Percentiles rank a stretch among this genome's conserved stretches.
Evolutionary conservation across 495 filamentous ascomycete genomes (phyloP).

Genomic region (Neurospora tetrasperma): DNA sequence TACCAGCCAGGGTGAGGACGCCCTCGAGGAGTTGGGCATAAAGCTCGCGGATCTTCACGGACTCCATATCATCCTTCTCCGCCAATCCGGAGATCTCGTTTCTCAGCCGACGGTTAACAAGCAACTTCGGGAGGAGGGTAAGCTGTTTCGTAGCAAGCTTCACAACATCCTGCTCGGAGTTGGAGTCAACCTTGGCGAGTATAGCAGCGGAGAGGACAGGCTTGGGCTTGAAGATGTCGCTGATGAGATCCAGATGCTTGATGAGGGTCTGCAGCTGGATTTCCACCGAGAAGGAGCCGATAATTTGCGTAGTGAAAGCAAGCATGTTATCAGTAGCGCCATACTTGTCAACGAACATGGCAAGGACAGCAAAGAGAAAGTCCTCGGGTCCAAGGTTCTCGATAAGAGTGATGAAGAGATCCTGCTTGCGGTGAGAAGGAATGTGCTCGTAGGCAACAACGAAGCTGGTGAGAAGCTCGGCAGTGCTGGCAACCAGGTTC

Average conservation of each 20-base stretch:
- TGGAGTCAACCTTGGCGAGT: constrained; percentile 51
- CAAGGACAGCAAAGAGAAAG: constrained; percentile 62
- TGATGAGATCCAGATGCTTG: constrained; percentile 61
- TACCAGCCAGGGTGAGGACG: constrained; percentile 50
- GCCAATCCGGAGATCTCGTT: constrained; percentile 37
- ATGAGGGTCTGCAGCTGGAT: constrained; percentile 59
- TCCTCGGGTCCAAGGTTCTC: constrained; percentile 74
- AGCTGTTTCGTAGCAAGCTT: constrained; percentile 55
- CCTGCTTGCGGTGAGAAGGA: constrained; percentile 68
- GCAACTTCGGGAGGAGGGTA: constrained; percentile 42
- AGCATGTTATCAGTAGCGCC: constrained; percentile 39
- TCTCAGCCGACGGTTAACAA: constrained; percentile 40
- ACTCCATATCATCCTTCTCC: constrained; percentile 46
- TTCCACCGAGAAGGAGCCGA: constrained; percentile 47
- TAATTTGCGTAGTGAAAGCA: constrained; percentile 44
- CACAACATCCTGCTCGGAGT: constrained; percentile 45
- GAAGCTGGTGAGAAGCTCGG: constrained; percentile 84
- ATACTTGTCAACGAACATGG: constrained; percentile 64
- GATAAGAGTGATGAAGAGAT: constrained; percentile 70
- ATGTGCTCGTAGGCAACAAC: constrained; percentile 92
- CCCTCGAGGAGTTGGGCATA: constrained; percentile 66
- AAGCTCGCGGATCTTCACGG: constrained; percentile 49
- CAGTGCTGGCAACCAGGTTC: constrained; percentile 65
- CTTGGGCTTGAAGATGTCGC: constrained; percentile 62
- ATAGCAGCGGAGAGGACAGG: constrained; percentile 56